A percentile compares a stretch with the other conserved stretches of the same genome.
These are phyloP conservation scores for Fomes fomentarius DNA, from an alignment of 1,284 basidiomycete genomes.

Conservation along the genomic window DNA sequence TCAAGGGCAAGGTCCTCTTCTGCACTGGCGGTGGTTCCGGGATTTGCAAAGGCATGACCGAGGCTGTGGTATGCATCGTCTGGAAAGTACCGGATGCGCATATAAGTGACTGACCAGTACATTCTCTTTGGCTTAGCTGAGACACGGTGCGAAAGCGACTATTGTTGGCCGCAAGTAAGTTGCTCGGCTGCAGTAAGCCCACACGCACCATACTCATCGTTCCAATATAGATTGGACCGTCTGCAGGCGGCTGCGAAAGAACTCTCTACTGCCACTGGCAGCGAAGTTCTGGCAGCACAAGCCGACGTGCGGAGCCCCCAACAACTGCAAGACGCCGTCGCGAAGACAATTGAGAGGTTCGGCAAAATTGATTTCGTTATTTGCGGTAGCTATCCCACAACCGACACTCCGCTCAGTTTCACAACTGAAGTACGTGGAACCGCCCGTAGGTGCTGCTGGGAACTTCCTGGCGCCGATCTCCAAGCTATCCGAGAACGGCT, in stretches of 20 bases:
- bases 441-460: constrained; percentile 76
- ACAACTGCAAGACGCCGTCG: constrained; percentile 77
- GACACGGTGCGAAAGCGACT: constrained; percentile 79
- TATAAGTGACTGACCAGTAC: neutral
- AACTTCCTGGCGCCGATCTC: constrained; percentile 89
- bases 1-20: constrained; percentile 93
- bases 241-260: constrained; percentile 74
- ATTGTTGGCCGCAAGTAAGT: constrained; percentile 89
- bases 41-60: constrained; percentile 90
- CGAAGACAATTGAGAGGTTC: constrained; percentile 74
- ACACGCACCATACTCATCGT: neutral
- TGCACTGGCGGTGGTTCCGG: constrained; percentile 91
- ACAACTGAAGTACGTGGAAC: neutral
- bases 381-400: constrained; percentile 61
- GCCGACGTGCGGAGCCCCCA: constrained; percentile 86
- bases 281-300: constrained; percentile 71
- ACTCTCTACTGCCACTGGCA: constrained; percentile 72
- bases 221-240: constrained; percentile 67
- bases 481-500: constrained; percentile 84
- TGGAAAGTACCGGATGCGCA: neutral
- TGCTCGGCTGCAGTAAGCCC: neutral
- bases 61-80: constrained; percentile 58
- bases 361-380: constrained; percentile 96
- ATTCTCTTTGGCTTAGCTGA: constrained; percentile 72
- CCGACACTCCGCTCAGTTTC: neutral